These are phyloP conservation scores for Claviceps maximensis DNA, from an alignment of 2,329 filamentous ascomycete species.

Conservation along the genomic window DNA sequence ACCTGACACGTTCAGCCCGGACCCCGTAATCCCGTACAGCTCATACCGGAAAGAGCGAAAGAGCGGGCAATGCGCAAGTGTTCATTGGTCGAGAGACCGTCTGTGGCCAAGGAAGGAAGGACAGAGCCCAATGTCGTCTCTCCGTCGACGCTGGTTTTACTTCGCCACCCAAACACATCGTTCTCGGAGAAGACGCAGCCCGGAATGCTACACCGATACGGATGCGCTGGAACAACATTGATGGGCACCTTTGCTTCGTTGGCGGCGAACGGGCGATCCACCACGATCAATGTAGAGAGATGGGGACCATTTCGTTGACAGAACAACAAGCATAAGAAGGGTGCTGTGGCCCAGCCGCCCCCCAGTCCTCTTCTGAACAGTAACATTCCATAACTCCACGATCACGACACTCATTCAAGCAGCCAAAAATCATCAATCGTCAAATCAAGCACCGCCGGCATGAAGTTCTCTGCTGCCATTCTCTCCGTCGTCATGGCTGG, in stretches of 20 bases:
- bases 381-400: not conserved
- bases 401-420: not conserved
- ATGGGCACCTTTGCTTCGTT: not conserved
- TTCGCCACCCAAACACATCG: not conserved
- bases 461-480: slow-evolving; percentile 17
- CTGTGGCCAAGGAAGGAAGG: not conserved
- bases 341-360: not conserved
- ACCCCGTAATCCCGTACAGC: too few species aligned
- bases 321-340: not conserved
- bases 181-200: not conserved
- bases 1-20: too few species aligned
- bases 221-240: not conserved
- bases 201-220: not conserved
- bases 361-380: not conserved
- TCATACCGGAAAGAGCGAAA: not conserved
- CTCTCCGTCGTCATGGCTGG: slow-evolving; percentile 14
- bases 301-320: not conserved
- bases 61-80: not conserved
- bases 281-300: not conserved
- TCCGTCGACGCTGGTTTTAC: too few species aligned
- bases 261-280: not conserved
- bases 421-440: not conserved
- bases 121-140: not conserved
- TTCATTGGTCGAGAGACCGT: not conserved
- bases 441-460: slow-evolving; percentile 7